Base-by-base conservation (phyloP, 2,329 filamentous ascomycete genomes). In the Claviceps sp. region DNA sequence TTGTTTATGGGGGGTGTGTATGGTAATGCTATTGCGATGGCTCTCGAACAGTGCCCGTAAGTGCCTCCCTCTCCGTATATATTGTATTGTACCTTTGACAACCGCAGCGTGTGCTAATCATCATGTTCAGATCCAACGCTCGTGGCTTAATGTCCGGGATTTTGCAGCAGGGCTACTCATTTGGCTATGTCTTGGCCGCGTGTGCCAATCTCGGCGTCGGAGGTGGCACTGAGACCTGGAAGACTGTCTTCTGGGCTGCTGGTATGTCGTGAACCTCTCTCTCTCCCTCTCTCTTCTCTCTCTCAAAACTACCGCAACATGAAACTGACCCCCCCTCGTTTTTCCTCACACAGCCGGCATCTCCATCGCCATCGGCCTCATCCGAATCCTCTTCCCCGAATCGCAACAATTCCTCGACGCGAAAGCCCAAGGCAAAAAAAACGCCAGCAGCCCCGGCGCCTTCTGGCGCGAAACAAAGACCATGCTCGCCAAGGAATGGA, bases 1-100 rank as follows among this genome's bases (percentile, higher is more conserved):
- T 70, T 89, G 13, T 87, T 87, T 66, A 89, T 89, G 85, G 86
- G 85, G 40, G 86, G 86, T 58, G 81, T 89, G 13, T 89, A 88
- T 65, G 86, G 85, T 39, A 87, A 88, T 60, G 84, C 85, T 39
- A 83, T 87, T 45, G 84, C 84, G 48, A 89, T 87, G 80, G 84
- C 85, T 0, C 72, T 89, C 8, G 86, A 89, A 62, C 82, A 84
- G 59, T 84, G 81, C 66, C 82, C 81, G 72, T 76, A 69, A 67
- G 77, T 70, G 16, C 11, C 4, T 11, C 17, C 1, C 8, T 26
- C 8, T 14, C 26, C 3, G 13, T n/a, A 7, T 3, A 34, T 11
- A 11, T 34, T 11, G 30, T 11, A 11, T 34, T 11, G 30, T 34
- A 11, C 3, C 4, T 11, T 11, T 11, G 30, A 34, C 10, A 11